phyloP scores from a whole-genome alignment of 352 stramenopile genomes.

The Bremia lactucae region DNA sequence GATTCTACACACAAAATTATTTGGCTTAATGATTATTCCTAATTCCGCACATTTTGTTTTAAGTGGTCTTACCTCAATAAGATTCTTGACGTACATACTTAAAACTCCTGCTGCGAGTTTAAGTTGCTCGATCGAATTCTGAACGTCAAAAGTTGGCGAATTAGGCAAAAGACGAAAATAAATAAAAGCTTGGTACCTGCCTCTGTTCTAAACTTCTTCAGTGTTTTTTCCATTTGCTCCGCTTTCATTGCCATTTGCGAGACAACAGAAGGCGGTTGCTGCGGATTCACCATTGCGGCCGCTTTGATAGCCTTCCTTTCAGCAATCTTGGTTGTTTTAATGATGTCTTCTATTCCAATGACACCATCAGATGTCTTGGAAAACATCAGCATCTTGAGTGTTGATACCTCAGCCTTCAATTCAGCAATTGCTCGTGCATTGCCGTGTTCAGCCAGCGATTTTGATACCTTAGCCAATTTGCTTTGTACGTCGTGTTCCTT shows the following conservation, averaged over 20 bases:
- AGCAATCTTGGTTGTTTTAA: slow-evolving; percentile 2
- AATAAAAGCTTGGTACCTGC: slow-evolving; percentile 12
- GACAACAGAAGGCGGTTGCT: slow-evolving; percentile 8
- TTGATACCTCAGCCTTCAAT: slow-evolving; percentile 57
- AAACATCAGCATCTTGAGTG: slow-evolving; percentile 46
- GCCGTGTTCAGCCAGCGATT: slow-evolving; percentile 37
- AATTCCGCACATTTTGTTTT: too few relatives aligned
- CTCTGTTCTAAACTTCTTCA: slow-evolving; percentile 44
- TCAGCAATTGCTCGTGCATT: slow-evolving; percentile 52
- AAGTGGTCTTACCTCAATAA: slow-evolving; percentile 44
- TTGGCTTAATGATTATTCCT: too few relatives aligned
- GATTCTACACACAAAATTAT: too few relatives aligned
- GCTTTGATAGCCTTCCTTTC: slow-evolving; percentile 1
- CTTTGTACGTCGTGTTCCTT: slow-evolving; percentile 46
- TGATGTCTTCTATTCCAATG: not conserved
- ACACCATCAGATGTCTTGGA: slow-evolving; percentile 14
- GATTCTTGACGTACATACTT: slow-evolving; percentile 83
- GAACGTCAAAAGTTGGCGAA: slow-evolving; percentile 1
- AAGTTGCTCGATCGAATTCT: slow-evolving; percentile 67
- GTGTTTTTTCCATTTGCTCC: slow-evolving; percentile 32
- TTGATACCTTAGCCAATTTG: slow-evolving; percentile 38
- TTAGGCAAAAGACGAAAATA: not conserved
- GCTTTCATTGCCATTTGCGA: slow-evolving; percentile 14
- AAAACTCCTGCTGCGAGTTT: slow-evolving; percentile 60
- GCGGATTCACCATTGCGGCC: not conserved